Evolutionary conservation across 345 rosid genomes (phyloP), one percentile per base, ranked within the genome.

Genomic region (Psidium guajava): DNA sequence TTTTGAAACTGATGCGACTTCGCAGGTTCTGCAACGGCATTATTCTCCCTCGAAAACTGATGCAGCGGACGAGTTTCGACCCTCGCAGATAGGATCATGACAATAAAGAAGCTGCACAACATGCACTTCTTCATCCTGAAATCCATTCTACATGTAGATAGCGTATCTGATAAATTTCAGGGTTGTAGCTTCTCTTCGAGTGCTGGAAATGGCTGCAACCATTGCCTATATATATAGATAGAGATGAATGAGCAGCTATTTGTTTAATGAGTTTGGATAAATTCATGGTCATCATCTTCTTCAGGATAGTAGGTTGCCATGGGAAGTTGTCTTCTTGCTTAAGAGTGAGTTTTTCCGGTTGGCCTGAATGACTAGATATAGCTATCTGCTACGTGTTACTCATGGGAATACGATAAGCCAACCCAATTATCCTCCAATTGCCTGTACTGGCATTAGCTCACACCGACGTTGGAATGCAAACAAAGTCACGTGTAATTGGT

Each of bases 111-210:
- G 80, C 47, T 36, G 13, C 77, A 69, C 3, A 0, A 69, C 47
- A 69, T 1, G 25, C 25, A 69, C 24, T 69, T 69, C 24, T 69
- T 69, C 80, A 36, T 69, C 80, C 7, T 36, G 80, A 1, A 69
- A 8, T 69, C 47, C 80, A 36, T 69, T 44, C 47, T 36, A 9
- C 6, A 11, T 8, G 47, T 32, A 18, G 77, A 32, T 69, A 69
- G 59, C 64, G 47, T 32, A 36, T 69, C 25, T 82, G 27, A 40
- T 36, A 2, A 52, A 50, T n/a, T 58, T 64, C 18, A 7, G 81
- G 81, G 83, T 83, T 83, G 27, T 82, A 52, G 47, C 47, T 86
- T 82, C 81, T 82, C 27, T 54, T 42, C 21, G 87, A 86, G 73
- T 85, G 87, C 82, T 84, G 85, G 5, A 86, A 83, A 18, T 69